phyloP scores from a whole-genome alignment of 192 early-diverging fungal species.

The Linnemannia exigua region DNA sequence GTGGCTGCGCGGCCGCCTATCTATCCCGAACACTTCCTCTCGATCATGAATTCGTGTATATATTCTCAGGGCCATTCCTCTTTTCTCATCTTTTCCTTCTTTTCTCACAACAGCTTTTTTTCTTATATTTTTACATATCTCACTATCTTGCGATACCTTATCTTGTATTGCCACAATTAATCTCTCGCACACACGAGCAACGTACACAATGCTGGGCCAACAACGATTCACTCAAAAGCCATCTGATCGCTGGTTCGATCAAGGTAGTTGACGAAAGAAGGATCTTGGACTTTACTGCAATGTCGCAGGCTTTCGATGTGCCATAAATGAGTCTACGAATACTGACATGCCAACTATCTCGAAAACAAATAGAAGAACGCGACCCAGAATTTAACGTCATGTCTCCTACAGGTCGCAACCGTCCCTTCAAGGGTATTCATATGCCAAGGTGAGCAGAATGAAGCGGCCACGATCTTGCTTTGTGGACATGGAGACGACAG shows the following conservation, averaged over 20 bases:
- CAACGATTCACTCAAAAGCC: slow-evolving; percentile 18
- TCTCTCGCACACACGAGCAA: background rate
- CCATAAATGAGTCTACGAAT: too few species aligned
- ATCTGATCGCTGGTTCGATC: slow-evolving; percentile 20
- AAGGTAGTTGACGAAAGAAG: background rate
- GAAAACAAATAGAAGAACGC: slow-evolving; percentile 9
- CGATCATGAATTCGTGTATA: background rate
- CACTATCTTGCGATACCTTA: background rate
- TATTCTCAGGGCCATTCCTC: background rate
- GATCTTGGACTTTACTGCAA: too few species aligned
- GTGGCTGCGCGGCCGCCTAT: background rate
- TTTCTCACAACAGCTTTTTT: background rate
- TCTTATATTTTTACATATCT: too few species aligned
- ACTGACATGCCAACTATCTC: background rate
- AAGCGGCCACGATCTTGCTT: background rate
- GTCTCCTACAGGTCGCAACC: slow-evolving; percentile 37
- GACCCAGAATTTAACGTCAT: slow-evolving; percentile 44
- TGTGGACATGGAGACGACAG: background rate
- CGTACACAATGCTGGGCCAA: slow-evolving; percentile 25
- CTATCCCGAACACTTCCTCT: background rate
- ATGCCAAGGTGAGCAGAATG: background rate
- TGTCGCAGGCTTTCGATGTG: background rate
- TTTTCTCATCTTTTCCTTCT: background rate
- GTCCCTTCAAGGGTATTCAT: slow-evolving; percentile 31
- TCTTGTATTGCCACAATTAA: background rate